A percentile compares a stretch with the other conserved stretches of the same genome.
Evolutionary conservation across 768 basidiomycete genomes (phyloP).

Genomic region (Lentinus tigrinus): DNA sequence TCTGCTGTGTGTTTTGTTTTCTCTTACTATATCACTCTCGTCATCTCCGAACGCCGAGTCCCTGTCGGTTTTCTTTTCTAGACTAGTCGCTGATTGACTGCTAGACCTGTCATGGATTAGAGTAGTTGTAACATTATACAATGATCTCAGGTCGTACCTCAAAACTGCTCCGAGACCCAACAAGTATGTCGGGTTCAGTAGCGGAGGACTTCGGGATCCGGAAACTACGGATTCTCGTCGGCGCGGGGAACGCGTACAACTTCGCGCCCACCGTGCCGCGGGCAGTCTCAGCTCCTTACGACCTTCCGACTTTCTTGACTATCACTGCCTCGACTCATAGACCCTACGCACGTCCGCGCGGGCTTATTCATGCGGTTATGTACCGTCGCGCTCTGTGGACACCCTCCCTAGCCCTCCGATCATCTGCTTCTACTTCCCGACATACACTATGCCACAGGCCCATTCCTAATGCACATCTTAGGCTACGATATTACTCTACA

Average conservation of each 20-base stretch:
- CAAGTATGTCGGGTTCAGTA: neutral
- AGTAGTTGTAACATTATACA: no score
- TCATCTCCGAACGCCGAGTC: neutral
- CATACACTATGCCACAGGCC: neutral
- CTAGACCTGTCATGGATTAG: no score
- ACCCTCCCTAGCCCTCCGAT: neutral
- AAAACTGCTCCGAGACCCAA: no score
- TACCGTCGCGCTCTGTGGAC: neutral
- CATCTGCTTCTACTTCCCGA: neutral
- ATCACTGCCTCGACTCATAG: neutral
- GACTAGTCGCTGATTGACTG: no score
- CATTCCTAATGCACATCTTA: neutral
- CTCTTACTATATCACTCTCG: neutral
- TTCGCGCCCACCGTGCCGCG: neutral
- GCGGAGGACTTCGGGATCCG: neutral
- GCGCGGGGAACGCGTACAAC: no score
- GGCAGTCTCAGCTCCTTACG: neutral
- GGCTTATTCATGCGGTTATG: neutral
- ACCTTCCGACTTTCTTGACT: neutral
- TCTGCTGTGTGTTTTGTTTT: neutral
- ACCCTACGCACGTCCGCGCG: neutral
- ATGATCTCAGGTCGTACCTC: no score
- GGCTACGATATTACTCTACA: slow-evolving; percentile 2
- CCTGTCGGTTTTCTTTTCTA: no score
- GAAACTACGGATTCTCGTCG: neutral